A percentile compares a stretch with the other conserved stretches of the same genome.
Conservation (phyloP, 2,329 filamentous ascomycete genomes). For the Polytolypa hystricis region DNA sequence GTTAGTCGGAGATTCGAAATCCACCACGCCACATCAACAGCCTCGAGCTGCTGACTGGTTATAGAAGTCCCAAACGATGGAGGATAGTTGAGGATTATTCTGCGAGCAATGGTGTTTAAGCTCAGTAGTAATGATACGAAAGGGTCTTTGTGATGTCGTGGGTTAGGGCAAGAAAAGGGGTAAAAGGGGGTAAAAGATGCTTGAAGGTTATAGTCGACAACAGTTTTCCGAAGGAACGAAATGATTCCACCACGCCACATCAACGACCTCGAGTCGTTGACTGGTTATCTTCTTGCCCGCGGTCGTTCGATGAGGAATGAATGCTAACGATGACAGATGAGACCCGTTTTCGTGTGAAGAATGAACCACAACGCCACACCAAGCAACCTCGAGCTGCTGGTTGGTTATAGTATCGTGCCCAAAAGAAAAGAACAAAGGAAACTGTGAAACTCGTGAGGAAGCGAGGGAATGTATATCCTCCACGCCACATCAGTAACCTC, state of each 20-base stretch:
- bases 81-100: too few relatives aligned
- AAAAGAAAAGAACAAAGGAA: too few relatives aligned
- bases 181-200: not conserved
- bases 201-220: too few relatives aligned
- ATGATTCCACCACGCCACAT: conserved; percentile 8
- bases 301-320: not conserved
- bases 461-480: conserved; percentile 3
- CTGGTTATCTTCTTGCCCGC: too few relatives aligned
- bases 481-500: conserved; percentile 7
- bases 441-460: too few relatives aligned
- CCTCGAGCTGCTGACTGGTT: conserved; percentile 1
- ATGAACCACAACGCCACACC: not conserved
- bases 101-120: too few relatives aligned
- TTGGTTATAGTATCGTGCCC: conserved; percentile 5
- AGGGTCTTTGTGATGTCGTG: too few relatives aligned
- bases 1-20: too few relatives aligned
- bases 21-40: conserved; percentile 7
- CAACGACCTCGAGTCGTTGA: not conserved
- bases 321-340: not conserved
- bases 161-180: too few relatives aligned
- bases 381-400: conserved; percentile 1
- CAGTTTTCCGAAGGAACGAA: not conserved
- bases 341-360: too few relatives aligned
- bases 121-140: too few relatives aligned
- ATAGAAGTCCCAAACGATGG: conserved; percentile 2